Base-by-base conservation (phyloP, 225 moss, liverwort and hornwort genomes). In the Pseudisothecium myosuroides region DNA sequence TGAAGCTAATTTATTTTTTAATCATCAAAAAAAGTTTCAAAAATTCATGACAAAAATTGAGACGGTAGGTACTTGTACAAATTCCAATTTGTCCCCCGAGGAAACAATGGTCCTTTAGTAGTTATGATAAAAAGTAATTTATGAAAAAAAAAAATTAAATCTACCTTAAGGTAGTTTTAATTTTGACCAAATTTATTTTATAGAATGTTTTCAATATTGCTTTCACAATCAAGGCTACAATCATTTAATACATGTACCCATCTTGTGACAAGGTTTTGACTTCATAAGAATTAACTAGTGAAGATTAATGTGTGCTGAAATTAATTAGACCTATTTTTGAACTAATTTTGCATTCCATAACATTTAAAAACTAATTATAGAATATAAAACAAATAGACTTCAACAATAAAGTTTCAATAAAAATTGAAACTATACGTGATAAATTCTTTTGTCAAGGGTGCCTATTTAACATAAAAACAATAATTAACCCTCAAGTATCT, bases 101-200 rank as follows among this genome's bases (percentile, higher is more conserved):
- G n/a, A n/a, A n/a, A n/a, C n/a, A n/a, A n/a, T 69, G 8, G 14
- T 24, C 4, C 0, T 14, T 14, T 8, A 37, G 0, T 23, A 14
- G 12, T 20, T n/a, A n/a, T n/a, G n/a, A n/a, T n/a, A n/a, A n/a
- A 21, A 17, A 43, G 1, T 47, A 74, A 17, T 29, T 76, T 14
- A 52, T 52, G 34, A 49, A 47, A 47, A 1, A 45, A 29, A 41
- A 14, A 18, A 21, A 34, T 6, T 14, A 14, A 36, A 52, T 22
- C 8, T 34, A 22, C 1, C 6, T 2, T 77, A 15, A n/a, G n/a
- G n/a, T n/a, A n/a, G n/a, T n/a, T n/a, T 34, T 10, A 77, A 23
- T 77, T 54, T 36, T 24, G 4, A 23, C 6, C 4, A 37, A 22
- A 24, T 36, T 75, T 37, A 24, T 1, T 54, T 24, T 4, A 16